Base-by-base conservation (phyloP, 73 alveolate genomes). In the Paramecium pentaurelia region DNA sequence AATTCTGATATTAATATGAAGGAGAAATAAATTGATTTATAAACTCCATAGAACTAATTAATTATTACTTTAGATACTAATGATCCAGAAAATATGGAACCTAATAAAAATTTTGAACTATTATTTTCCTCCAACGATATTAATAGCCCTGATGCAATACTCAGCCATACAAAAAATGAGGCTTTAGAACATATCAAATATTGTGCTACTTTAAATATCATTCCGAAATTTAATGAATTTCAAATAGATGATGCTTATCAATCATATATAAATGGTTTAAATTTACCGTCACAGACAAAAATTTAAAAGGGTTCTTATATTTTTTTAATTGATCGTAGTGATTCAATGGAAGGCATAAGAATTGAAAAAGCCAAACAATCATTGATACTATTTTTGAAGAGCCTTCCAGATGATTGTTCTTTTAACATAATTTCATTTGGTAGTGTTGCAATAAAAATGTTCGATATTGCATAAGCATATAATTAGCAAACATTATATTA, bases 261-360 rank as follows among this genome's bases (percentile, higher is more conserved):
- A 11, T 47, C n/a, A 5, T 44, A 70, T 27, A 11, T 64, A 37
- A 36, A n/a, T 18, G 20, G 60, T 2, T 47, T 14, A 14, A 47
- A 45, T 12, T 9, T 58, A 71, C 5, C 22, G 0, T 1, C 25
- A 42, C 3, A 20, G 25, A 14, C 36, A 70, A 12, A 60, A 88
- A 18, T 44, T 20, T 14, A 32, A 40, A 44, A 28, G 71, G 98
- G 88, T 9, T 9, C 9, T 40, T 97, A 93, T 86, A 71, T 95
- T 36, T 95, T 97, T 86, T 77, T 97, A 25, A 36, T 97, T 12
- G 98, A 97, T 92, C 92, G 98, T 92, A 94, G 98, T 92, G 98
- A 97, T 6, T 96, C 98, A 18, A 97, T 96, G 99, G 45, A 93
- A 9, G 98, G 98, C 3, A 14, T 1, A 47, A 54, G 97, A 25